These are phyloP conservation scores for Gossypium raimondii DNA, from an alignment of 345 rosid species.

Conservation along the genomic window DNA sequence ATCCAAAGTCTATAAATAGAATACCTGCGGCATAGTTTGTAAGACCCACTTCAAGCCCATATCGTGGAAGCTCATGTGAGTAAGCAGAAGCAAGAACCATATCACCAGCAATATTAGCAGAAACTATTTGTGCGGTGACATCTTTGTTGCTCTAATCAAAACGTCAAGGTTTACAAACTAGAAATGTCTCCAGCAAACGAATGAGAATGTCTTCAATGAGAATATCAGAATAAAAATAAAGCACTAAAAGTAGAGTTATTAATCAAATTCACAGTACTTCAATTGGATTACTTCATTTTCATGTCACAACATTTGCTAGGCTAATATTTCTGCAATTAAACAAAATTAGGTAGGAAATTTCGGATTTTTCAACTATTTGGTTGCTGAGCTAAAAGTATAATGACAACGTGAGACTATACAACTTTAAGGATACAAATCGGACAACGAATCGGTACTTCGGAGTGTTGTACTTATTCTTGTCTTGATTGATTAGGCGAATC, in stretches of 20 bases:
- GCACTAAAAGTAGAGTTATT: not conserved
- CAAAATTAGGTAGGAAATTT: not conserved
- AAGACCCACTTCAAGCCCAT: slow-evolving; percentile 65
- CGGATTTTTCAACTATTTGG: not conserved
- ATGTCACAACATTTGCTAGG: not conserved
- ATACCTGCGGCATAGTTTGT: slow-evolving; percentile 72
- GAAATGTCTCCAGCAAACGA: not conserved
- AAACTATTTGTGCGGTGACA: slow-evolving; percentile 50
- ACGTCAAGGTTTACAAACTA: slow-evolving; percentile 14
- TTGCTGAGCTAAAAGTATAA: not conserved
- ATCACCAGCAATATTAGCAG: slow-evolving; percentile 59
- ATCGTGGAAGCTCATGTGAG: slow-evolving; percentile 56
- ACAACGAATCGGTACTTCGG: slow-evolving; percentile 79
- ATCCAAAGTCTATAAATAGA: not conserved
- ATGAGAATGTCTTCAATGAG: not conserved
- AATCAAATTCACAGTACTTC: not conserved
- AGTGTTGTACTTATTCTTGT: slow-evolving; percentile 80
- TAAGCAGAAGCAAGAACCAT: slow-evolving; percentile 28
- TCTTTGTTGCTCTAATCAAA: slow-evolving; percentile 59
- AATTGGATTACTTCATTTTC: not conserved
- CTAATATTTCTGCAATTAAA: not conserved
- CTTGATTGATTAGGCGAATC: slow-evolving; percentile 74
- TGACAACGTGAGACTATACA: not conserved
- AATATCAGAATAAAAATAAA: not conserved
- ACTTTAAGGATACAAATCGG: slow-evolving; percentile 54